Conservation (phyloP, 202 grass and related monocot species). For the Musa balbisiana region DNA sequence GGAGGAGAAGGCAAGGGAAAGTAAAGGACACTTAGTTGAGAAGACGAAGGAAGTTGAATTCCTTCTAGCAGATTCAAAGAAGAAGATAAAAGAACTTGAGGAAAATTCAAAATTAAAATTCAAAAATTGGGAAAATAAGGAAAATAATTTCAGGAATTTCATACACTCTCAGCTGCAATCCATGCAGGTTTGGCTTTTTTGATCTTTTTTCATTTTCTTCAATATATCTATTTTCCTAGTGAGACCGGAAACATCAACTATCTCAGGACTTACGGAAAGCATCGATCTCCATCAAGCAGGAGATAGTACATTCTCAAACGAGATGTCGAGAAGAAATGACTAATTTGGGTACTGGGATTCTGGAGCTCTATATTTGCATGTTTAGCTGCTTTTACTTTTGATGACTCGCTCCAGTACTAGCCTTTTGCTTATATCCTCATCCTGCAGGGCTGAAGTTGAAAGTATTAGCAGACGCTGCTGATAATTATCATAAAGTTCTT, state of each 20-base stretch:
- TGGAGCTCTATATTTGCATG: conserved; percentile 10
- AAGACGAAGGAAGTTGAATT: conserved; percentile 65
- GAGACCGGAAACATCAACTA: neutral
- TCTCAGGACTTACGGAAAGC: conserved; percentile 53
- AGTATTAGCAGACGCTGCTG: conserved; percentile 70
- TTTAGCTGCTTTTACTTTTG: neutral
- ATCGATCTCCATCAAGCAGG: conserved; percentile 47
- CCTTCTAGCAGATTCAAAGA: conserved; percentile 60
- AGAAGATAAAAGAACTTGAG: conserved; percentile 70
- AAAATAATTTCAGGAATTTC: conserved; percentile 54
- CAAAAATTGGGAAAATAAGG: conserved; percentile 67
- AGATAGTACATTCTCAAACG: conserved; percentile 47
- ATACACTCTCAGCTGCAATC: conserved; percentile 54
- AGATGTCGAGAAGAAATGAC: conserved; percentile 75
- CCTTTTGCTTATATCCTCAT: neutral
- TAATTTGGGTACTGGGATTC: conserved; percentile 46
- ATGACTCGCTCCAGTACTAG: neutral
- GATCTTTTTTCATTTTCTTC: neutral
- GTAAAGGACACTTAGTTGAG: conserved; percentile 46
- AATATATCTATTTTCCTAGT: conserved; percentile 19
- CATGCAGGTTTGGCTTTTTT: conserved; percentile 53
- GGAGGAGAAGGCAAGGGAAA: conserved; percentile 46
- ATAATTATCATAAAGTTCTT: conserved; percentile 84
- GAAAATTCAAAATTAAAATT: conserved; percentile 43
- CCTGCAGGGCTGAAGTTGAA: conserved; percentile 58